Conservation (phyloP, 768 basidiomycete species). For the Suillus weaverae region DNA sequence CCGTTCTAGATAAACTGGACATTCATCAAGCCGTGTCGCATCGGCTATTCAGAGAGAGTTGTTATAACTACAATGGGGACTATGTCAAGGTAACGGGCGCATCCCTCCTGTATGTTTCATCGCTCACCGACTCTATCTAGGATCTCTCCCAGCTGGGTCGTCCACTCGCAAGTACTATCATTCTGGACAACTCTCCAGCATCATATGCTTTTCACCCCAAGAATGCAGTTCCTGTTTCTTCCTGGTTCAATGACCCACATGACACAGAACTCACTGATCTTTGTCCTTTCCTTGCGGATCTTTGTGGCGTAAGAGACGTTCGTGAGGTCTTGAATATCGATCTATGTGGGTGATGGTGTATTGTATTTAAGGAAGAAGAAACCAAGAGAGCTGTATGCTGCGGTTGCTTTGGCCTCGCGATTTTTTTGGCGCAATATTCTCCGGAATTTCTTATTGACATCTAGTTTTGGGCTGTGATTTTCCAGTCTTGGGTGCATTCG, state of each 20-base stretch:
- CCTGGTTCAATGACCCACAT: conserved; percentile 79
- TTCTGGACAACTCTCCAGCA: conserved; percentile 78
- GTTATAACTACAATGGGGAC: conserved; percentile 93
- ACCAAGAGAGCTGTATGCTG: neutral
- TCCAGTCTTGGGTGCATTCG: neutral
- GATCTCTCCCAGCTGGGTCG: conserved; percentile 76
- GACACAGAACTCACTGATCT: conserved; percentile 73
- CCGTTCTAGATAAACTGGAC: conserved; percentile 91
- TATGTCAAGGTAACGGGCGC: conserved; percentile 79
- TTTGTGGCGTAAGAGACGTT: conserved; percentile 62
- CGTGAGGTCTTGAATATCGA: conserved; percentile 53
- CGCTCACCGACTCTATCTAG: conserved; percentile 31
- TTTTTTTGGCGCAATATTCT: neutral
- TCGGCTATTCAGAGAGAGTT: conserved; percentile 90
- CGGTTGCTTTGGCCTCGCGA: neutral
- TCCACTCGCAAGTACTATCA: conserved; percentile 65
- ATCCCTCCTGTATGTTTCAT: conserved; percentile 9
- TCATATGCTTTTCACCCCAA: conserved; percentile 83
- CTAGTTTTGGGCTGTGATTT: neutral
- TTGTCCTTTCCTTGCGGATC: conserved; percentile 68
- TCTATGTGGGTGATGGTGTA: neutral
- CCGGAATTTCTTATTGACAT: neutral
- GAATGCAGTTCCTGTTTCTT: conserved; percentile 75
- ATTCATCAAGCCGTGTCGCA: conserved; percentile 84
- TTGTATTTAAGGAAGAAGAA: neutral